Conservation (phyloP, 164 flowering plant species). For the Liquidambar formosana region DNA sequence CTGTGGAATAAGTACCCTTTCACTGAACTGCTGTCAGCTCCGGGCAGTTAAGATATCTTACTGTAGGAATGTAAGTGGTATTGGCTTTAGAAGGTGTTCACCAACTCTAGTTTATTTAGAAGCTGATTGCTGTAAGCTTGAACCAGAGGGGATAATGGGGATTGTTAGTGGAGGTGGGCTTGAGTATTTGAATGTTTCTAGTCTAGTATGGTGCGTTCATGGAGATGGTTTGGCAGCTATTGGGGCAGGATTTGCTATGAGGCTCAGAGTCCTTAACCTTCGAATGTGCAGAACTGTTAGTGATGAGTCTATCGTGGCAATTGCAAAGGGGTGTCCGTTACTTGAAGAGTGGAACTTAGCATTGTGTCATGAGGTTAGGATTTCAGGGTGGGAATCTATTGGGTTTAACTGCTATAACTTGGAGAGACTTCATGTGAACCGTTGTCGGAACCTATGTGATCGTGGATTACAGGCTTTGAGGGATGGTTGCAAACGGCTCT, state of each 20-base stretch:
- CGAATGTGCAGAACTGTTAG: constrained; percentile 51
- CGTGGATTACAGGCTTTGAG: constrained; percentile 54
- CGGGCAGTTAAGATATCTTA: constrained; percentile 40
- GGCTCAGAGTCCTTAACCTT: constrained; percentile 50
- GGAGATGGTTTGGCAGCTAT: constrained; percentile 49
- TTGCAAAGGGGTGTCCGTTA: constrained; percentile 67
- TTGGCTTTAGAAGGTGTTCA: constrained; percentile 64
- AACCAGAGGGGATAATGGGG: constrained; percentile 49
- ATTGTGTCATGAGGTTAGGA: constrained; percentile 49
- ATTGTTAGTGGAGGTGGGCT: constrained; percentile 64
- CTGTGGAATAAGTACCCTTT: constrained; percentile 42
- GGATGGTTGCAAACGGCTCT: constrained; percentile 58
- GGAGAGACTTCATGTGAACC: constrained; percentile 64
- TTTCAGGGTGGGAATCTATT: constrained; percentile 63
- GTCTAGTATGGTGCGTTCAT: constrained; percentile 27
- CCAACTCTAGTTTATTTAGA: constrained; percentile 48
- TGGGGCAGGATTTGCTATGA: constrained; percentile 51
- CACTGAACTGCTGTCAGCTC: constrained; percentile 44
- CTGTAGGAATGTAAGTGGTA: constrained; percentile 49
- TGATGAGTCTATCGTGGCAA: constrained; percentile 49
- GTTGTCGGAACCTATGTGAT: constrained; percentile 60
- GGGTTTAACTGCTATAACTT: constrained; percentile 51
- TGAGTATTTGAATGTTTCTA: constrained; percentile 49
- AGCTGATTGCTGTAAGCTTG: constrained; percentile 63
- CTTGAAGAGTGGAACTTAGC: constrained; percentile 71